phyloP scores from a whole-genome alignment of 257 asterid species.

The Nicotiana sylvestris region DNA sequence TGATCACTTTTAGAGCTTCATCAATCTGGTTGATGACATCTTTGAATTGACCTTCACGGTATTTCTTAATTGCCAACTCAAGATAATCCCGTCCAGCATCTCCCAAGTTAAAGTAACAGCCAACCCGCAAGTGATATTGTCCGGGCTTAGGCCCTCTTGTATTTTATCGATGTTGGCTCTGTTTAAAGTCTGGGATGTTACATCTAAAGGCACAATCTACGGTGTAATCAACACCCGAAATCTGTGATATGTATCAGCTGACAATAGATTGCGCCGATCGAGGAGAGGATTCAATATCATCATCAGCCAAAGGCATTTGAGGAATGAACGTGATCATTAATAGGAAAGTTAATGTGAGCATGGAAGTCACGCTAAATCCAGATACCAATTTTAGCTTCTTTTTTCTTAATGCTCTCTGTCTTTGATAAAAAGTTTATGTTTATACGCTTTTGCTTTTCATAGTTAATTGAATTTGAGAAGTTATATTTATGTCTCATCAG shows the following conservation, averaged over 20 bases:
- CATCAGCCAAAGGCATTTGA: background rate
- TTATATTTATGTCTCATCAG: background rate
- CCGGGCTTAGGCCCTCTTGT: too few species aligned
- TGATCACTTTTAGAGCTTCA: background rate
- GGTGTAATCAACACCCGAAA: background rate
- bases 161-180: too few species aligned
- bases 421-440: too few species aligned
- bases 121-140: too few species aligned
- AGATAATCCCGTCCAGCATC: background rate
- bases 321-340: background rate
- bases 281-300: background rate
- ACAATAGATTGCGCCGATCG: background rate
- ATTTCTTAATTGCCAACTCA: background rate
- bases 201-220: background rate
- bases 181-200: too few species aligned
- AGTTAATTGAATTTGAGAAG: too few species aligned
- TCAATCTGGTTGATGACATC: background rate
- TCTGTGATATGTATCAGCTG: background rate
- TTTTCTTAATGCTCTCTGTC: too few species aligned
- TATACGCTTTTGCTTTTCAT: background rate
- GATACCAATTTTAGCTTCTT: too few species aligned
- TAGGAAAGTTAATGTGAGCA: background rate
- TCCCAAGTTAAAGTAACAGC: background rate
- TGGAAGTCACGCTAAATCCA: background rate
- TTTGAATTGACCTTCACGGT: background rate